These are phyloP conservation scores for Arabidopsis arenosa DNA, from an alignment of 345 rosid genomes.

Conservation along the genomic window DNA sequence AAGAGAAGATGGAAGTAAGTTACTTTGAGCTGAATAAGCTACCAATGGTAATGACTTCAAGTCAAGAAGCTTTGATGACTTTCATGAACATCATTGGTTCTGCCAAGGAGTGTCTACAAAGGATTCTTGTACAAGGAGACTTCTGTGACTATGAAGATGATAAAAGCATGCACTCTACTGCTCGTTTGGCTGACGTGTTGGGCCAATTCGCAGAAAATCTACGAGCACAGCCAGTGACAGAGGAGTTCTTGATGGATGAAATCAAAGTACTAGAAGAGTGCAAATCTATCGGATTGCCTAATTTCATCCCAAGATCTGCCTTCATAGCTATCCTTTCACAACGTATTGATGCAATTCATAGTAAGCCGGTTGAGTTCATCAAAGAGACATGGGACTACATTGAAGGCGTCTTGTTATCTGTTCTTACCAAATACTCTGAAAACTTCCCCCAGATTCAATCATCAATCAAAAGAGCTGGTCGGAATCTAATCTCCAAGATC, in stretches of 20 bases:
- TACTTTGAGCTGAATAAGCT: constrained; percentile 49
- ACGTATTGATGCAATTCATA: background rate
- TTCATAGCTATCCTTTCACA: background rate
- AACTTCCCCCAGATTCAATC: constrained; percentile 25
- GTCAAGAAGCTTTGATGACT: constrained; percentile 44
- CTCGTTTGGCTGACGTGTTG: constrained; percentile 23
- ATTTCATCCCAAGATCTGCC: constrained; percentile 5
- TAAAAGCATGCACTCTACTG: constrained; percentile 14
- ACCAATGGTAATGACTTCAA: constrained; percentile 31
- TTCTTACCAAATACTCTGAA: constrained; percentile 14
- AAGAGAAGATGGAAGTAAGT: constrained; percentile 45
- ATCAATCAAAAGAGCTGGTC: constrained; percentile 2
- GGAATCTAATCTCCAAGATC: background rate
- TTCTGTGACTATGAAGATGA: constrained; percentile 49
- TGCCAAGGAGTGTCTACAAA: constrained; percentile 50
- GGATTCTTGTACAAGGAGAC: constrained; percentile 49
- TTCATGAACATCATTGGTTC: constrained; percentile 52
- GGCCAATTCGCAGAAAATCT: background rate
- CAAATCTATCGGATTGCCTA: constrained; percentile 8
- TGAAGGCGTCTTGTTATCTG: background rate
- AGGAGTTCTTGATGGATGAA: constrained; percentile 15
- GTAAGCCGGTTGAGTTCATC: constrained; percentile 18
- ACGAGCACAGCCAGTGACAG: background rate
- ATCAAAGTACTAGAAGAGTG: constrained; percentile 15
- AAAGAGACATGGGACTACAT: constrained; percentile 14